These are phyloP conservation scores for Bonia amplexicaulis DNA, from an alignment of 176 grass and related monocot genomes.

Conservation along the genomic window DNA sequence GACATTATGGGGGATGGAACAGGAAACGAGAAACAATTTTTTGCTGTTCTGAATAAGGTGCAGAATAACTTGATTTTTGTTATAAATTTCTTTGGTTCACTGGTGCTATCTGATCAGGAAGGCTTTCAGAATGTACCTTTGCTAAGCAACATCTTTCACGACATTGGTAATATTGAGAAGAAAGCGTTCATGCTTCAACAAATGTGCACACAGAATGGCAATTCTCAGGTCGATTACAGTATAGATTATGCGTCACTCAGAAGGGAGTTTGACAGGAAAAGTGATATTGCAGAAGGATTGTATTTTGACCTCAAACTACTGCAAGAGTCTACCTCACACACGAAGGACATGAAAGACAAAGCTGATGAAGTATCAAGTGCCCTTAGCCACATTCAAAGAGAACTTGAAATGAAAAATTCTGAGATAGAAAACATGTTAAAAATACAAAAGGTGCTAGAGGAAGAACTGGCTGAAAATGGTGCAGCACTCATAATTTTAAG, in stretches of 20 bases:
- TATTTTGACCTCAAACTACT: slow-evolving; percentile 78
- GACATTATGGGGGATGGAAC: slow-evolving; percentile 3
- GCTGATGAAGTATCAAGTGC: slow-evolving; percentile 30
- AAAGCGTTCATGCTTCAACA: background rate
- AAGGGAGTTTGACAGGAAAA: slow-evolving; percentile 65
- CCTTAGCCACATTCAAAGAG: slow-evolving; percentile 48
- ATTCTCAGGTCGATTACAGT: slow-evolving; percentile 5
- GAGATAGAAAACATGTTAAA: slow-evolving; percentile 45
- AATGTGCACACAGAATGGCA: background rate
- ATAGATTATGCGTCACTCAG: slow-evolving; percentile 43
- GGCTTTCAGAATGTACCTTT: background rate
- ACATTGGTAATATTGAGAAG: slow-evolving; percentile 25
- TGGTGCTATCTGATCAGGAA: slow-evolving; percentile 5
- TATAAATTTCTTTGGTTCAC: slow-evolving; percentile 14
- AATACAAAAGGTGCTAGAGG: slow-evolving; percentile 48
- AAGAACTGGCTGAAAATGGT: slow-evolving; percentile 51
- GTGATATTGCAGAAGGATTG: slow-evolving; percentile 64
- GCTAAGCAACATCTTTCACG: background rate
- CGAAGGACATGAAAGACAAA: slow-evolving; percentile 73
- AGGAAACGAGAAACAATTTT: slow-evolving; percentile 13
- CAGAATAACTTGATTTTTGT: background rate
- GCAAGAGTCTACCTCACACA: slow-evolving; percentile 61
- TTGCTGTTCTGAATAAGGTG: slow-evolving; percentile 21
- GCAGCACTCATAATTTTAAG: slow-evolving; percentile 38
- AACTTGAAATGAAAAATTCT: slow-evolving; percentile 55